Percentiles rank a stretch among this genome's conserved stretches.
These are phyloP conservation scores for Pichia gijzeniarum DNA, from an alignment of 805 yeast genomes.

Conservation along the genomic window DNA sequence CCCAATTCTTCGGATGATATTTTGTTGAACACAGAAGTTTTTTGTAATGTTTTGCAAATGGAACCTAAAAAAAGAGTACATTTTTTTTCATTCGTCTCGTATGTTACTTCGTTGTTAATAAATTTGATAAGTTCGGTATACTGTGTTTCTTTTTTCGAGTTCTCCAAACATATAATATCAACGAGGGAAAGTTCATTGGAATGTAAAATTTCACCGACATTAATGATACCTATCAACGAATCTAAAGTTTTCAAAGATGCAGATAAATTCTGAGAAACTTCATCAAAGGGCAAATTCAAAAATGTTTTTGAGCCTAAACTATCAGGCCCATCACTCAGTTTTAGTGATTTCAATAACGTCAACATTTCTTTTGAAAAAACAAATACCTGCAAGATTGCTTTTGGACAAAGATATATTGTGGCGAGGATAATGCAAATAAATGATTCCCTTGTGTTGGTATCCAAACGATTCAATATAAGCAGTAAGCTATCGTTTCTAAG, in stretches of 20 bases:
- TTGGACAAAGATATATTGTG: conserved; percentile 22
- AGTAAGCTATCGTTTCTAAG: conserved; percentile 20
- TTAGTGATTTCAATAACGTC: conserved; percentile 14
- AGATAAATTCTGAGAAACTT: conserved; percentile 7
- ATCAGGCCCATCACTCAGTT: not conserved
- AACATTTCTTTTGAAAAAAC: conserved; percentile 25
- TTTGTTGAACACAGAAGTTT: conserved; percentile 23
- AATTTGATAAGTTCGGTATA: conserved; percentile 21
- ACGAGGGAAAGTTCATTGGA: conserved; percentile 23
- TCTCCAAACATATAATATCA: conserved; percentile 21
- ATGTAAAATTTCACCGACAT: conserved; percentile 25
- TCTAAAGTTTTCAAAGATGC: conserved; percentile 14
- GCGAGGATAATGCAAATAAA: conserved; percentile 20
- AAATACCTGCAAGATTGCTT: conserved; percentile 21
- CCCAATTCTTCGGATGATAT: conserved; percentile 19
- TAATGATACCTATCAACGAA: conserved; percentile 18
- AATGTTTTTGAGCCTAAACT: not conserved
- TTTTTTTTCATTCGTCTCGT: conserved; percentile 15
- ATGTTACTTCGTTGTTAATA: conserved; percentile 21
- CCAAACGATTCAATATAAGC: conserved; percentile 3
- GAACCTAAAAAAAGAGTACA: conserved; percentile 26
- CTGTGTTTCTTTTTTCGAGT: conserved; percentile 17
- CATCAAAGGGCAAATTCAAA: not conserved
- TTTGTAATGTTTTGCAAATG: conserved; percentile 23
- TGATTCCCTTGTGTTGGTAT: not conserved